phyloP scores from a whole-genome alignment of 2,329 filamentous ascomycete species.

The Fusarium sp. region DNA sequence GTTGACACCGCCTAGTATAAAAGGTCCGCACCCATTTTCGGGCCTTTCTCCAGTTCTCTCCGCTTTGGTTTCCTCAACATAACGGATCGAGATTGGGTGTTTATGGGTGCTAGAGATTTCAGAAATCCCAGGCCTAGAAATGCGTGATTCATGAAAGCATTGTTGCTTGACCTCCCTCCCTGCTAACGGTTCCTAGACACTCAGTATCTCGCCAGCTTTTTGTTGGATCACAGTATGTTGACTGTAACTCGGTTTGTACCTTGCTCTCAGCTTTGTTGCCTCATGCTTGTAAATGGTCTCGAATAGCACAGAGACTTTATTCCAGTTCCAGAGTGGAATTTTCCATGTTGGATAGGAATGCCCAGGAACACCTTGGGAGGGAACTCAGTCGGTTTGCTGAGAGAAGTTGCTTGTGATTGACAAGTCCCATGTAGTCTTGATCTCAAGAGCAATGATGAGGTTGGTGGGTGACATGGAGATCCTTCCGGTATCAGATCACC shows the following conservation, averaged over 20 bases:
- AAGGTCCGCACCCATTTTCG: background rate
- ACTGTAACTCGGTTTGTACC: too few species aligned
- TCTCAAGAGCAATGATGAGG: background rate
- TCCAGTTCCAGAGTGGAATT: background rate
- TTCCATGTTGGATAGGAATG: accelerated
- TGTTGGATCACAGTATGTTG: background rate
- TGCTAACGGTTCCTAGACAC: too few species aligned
- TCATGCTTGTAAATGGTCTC: background rate
- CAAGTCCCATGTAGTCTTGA: background rate
- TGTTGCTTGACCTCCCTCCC: background rate
- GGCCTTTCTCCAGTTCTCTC: background rate
- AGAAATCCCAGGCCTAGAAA: background rate
- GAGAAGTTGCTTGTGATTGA: background rate
- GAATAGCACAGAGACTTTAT: background rate
- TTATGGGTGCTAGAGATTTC: background rate
- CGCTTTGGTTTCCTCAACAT: background rate
- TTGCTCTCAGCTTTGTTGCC: background rate
- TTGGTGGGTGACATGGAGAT: too few species aligned
- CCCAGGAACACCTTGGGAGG: background rate
- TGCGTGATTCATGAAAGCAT: background rate
- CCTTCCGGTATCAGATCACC: too few species aligned
- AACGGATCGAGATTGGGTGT: accelerated
- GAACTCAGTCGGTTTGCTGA: accelerated
- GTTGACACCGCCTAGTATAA: background rate
- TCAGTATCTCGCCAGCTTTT: too few species aligned